Conservation (phyloP, 768 basidiomycete species). For the Russula virescens region DNA sequence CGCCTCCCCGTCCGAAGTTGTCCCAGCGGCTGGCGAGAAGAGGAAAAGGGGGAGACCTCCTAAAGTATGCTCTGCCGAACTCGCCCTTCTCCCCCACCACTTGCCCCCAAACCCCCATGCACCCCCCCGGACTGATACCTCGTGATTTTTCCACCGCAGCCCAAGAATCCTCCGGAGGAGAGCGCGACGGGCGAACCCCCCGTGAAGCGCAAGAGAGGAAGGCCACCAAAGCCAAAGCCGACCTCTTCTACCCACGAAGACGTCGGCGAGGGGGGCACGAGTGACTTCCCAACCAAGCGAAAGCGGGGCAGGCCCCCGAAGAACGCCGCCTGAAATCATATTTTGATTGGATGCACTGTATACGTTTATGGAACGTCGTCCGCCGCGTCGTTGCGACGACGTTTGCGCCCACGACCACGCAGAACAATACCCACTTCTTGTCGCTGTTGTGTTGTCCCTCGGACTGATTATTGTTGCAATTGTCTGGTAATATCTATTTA, state of each 20-base stretch:
- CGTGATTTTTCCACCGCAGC: constrained; percentile 15
- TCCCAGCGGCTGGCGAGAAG: constrained; percentile 33
- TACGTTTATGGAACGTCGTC: constrained; percentile 29
- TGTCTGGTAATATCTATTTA: constrained; percentile 20
- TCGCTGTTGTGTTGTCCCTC: constrained; percentile 30
- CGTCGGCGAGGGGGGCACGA: constrained; percentile 34
- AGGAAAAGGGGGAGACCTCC: constrained; percentile 47
- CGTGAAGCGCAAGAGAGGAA: constrained; percentile 62
- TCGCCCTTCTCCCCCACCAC: background rate
- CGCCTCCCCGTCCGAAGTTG: constrained; percentile 28
- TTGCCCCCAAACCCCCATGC: background rate
- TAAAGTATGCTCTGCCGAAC: constrained; percentile 35
- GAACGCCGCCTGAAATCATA: constrained; percentile 21
- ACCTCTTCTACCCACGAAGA: constrained; percentile 34
- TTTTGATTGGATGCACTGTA: constrained; percentile 29
- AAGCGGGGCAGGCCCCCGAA: constrained; percentile 69
- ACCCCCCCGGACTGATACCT: background rate
- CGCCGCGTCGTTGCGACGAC: constrained; percentile 24
- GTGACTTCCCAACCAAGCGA: constrained; percentile 54
- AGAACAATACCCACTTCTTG: constrained; percentile 34
- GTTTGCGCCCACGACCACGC: constrained; percentile 31
- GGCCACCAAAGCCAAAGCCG: constrained; percentile 66
- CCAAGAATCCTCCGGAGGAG: constrained; percentile 42
- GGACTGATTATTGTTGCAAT: constrained; percentile 24
- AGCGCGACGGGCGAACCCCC: constrained; percentile 33